Evolutionary conservation across 2,329 filamentous ascomycete species (phyloP).

Genomic region (Trichophaea hybrida): DNA sequence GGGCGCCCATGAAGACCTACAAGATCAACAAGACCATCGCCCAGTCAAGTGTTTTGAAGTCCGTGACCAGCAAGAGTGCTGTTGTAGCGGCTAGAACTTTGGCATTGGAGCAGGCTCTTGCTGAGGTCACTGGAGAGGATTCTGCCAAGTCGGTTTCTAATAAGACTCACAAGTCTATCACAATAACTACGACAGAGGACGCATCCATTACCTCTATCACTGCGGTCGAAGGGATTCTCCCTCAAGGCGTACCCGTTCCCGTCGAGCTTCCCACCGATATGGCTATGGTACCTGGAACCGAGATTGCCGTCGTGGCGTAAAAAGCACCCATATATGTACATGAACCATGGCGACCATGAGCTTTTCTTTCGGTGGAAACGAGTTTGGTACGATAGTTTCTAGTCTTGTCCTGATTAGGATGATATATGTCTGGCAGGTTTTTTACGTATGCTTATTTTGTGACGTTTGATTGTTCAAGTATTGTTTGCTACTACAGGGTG

Average conservation of each 20-base stretch:
- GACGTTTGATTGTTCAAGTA: background rate
- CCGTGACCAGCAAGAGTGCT: background rate
- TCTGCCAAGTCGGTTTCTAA: background rate
- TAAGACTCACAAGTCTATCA: background rate
- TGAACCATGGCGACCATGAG: too few species aligned
- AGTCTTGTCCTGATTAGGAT: too few species aligned
- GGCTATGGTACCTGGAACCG: too few species aligned
- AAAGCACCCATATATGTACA: too few species aligned
- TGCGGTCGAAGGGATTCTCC: too few species aligned
- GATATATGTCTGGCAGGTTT: background rate
- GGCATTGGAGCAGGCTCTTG: background rate
- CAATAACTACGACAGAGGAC: too few species aligned
- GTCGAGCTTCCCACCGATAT: too few species aligned
- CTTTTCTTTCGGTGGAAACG: too few species aligned
- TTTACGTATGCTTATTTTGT: background rate
- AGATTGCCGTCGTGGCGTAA: too few species aligned
- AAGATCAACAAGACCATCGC: slow-evolving; percentile 21
- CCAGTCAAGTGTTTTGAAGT: background rate
- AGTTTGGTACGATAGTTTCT: too few species aligned
- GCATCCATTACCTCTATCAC: too few species aligned
- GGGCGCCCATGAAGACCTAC: slow-evolving; percentile 16
- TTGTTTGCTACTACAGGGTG: background rate
- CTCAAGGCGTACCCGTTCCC: too few species aligned
- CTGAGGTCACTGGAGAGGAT: background rate
- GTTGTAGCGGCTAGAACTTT: background rate